These are phyloP conservation scores for Aureobasidium melanogenum DNA, from an alignment of 2,329 filamentous ascomycete species.

Conservation along the genomic window DNA sequence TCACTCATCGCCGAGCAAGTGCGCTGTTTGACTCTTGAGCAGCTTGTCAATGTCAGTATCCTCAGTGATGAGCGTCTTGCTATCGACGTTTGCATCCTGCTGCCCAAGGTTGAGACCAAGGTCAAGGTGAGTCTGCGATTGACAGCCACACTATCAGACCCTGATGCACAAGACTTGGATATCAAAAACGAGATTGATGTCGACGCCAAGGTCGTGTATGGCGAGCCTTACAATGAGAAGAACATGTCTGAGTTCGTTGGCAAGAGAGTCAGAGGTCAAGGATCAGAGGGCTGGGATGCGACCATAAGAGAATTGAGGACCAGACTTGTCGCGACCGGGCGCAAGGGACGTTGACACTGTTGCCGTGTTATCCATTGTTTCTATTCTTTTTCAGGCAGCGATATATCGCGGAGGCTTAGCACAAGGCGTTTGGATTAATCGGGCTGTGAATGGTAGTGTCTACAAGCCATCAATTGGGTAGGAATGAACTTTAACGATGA, in stretches of 20 bases:
- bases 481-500: not conserved
- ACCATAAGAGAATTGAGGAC: slow-evolving; percentile 35
- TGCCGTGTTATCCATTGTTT: not conserved
- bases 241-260: slow-evolving; percentile 67
- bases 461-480: not conserved
- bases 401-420: not conserved
- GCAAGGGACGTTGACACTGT: slow-evolving; percentile 26
- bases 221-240: slow-evolving; percentile 64
- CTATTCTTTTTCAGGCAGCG: not conserved
- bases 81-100: slow-evolving; percentile 53
- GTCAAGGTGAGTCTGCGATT: slow-evolving; percentile 56
- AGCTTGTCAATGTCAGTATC: slow-evolving; percentile 55
- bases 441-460: not conserved
- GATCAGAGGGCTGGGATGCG: slow-evolving; percentile 33
- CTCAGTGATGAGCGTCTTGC: slow-evolving; percentile 57
- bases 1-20: slow-evolving; percentile 52
- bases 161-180: slow-evolving; percentile 46
- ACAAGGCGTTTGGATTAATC: not conserved
- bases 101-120: slow-evolving; percentile 58
- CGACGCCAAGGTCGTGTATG: slow-evolving; percentile 60
- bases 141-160: slow-evolving; percentile 33
- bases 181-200: slow-evolving; percentile 34
- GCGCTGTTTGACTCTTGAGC: slow-evolving; percentile 51
- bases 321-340: slow-evolving; percentile 35
- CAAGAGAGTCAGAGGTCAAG: slow-evolving; percentile 36